A percentile compares a stretch with the other conserved stretches of the same genome.
Conservation (phyloP, 345 rosid genomes). For the Arabis alpina region DNA sequence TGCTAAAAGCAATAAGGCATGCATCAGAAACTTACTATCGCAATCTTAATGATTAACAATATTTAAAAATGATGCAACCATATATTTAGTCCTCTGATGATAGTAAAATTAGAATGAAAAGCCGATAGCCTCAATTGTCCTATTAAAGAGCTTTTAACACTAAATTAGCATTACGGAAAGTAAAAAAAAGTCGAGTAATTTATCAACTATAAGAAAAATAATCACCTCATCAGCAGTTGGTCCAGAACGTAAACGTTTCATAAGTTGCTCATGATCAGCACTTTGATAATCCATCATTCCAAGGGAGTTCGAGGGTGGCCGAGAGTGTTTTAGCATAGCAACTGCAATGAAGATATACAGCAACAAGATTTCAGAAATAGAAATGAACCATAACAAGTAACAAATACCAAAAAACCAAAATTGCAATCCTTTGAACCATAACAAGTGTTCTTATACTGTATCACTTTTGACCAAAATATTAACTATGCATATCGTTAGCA, state of each 20-base stretch:
- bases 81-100: constrained; percentile 7
- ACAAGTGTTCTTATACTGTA: background rate
- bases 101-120: background rate
- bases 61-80: constrained; percentile 6
- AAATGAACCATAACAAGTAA: background rate
- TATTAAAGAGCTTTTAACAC: background rate
- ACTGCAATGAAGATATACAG: constrained; percentile 42
- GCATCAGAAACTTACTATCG: constrained; percentile 13
- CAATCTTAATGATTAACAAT: background rate
- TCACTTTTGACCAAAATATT: background rate
- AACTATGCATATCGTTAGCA: constrained; percentile 52
- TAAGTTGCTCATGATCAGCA: constrained; percentile 82
- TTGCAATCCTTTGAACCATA: background rate
- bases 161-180: background rate
- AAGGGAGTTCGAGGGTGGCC: constrained; percentile 67
- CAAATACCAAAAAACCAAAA: background rate
- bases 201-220: background rate
- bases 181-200: background rate
- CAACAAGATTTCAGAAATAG: constrained; percentile 7
- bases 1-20: constrained; percentile 7
- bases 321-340: constrained; percentile 70
- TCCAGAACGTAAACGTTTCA: constrained; percentile 80
- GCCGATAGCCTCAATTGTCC: constrained; percentile 3
- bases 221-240: constrained; percentile 52
- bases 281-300: constrained; percentile 81